Evolutionary conservation across 1,139 yeast genomes (phyloP).

Genomic region (Hanseniaspora sp.): DNA sequence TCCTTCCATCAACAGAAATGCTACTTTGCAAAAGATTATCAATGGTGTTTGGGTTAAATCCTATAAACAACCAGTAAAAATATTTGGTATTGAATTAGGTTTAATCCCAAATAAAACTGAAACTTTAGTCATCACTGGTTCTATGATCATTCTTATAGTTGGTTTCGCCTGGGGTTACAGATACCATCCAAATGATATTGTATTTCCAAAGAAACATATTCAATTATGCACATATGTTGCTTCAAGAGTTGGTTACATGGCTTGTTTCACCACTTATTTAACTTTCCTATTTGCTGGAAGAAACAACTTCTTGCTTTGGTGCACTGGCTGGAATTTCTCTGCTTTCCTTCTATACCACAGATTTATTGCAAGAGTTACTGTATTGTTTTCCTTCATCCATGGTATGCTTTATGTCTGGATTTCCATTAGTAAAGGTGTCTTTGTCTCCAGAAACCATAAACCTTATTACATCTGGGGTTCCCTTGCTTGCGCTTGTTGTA

Average conservation of each 20-base stretch:
- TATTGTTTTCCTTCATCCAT: slow-evolving; percentile 36
- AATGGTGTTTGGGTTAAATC: background rate
- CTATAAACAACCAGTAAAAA: slow-evolving; percentile 1
- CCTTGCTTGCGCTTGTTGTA: slow-evolving; percentile 35
- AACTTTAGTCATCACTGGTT: slow-evolving; percentile 24
- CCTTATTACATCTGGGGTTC: slow-evolving; percentile 39
- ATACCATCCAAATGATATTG: slow-evolving; percentile 21
- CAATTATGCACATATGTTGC: slow-evolving; percentile 19
- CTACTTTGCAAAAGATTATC: background rate
- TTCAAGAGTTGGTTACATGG: slow-evolving; percentile 48
- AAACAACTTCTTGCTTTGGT: slow-evolving; percentile 50
- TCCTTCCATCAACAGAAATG: background rate
- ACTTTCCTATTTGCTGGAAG: slow-evolving; percentile 48
- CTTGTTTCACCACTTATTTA: slow-evolving; percentile 40
- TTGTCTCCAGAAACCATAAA: slow-evolving; percentile 21
- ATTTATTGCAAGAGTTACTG: slow-evolving; percentile 47
- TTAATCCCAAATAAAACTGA: slow-evolving; percentile 24
- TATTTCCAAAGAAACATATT: too few relatives aligned
- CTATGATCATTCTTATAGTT: slow-evolving; percentile 35
- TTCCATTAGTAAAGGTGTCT: slow-evolving; percentile 27
- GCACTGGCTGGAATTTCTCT: slow-evolving; percentile 54
- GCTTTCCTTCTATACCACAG: slow-evolving; percentile 54
- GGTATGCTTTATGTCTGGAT: slow-evolving; percentile 35
- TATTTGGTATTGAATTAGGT: background rate
- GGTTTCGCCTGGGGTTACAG: slow-evolving; percentile 35